Percentiles rank a stretch among this genome's conserved stretches.
These are phyloP conservation scores for Wickerhamomyces alni DNA, from an alignment of 805 yeast genomes.

Conservation along the genomic window DNA sequence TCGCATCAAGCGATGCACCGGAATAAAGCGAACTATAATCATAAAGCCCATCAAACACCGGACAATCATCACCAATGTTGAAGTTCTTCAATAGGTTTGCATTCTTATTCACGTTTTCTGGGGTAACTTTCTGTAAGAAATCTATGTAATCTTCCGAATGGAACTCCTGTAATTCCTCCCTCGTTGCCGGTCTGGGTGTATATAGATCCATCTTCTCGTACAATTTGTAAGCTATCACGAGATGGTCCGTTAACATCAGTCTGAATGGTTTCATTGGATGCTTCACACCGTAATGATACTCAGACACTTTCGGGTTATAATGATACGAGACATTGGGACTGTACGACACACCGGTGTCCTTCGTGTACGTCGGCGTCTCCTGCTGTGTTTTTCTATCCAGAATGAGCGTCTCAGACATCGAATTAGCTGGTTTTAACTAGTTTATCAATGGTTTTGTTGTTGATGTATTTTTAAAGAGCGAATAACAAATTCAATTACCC, in stretches of 20 bases:
- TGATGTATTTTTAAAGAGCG: not conserved
- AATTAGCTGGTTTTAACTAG: not conserved
- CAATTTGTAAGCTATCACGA: conserved; percentile 77
- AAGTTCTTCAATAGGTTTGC: conserved; percentile 59
- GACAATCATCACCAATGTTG: conserved; percentile 95
- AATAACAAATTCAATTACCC: not conserved
- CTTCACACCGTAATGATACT: conserved; percentile 83
- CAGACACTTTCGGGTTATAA: conserved; percentile 72
- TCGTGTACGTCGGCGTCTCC: conserved; percentile 42
- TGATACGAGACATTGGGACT: conserved; percentile 77
- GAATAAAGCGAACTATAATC: conserved; percentile 85
- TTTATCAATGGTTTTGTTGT: not conserved
- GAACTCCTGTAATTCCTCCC: conserved; percentile 71
- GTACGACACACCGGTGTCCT: conserved; percentile 29
- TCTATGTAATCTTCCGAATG: conserved; percentile 93
- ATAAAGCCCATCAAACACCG: conserved; percentile 87
- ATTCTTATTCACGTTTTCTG: conserved; percentile 75
- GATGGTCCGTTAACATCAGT: conserved; percentile 87
- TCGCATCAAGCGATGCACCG: conserved; percentile 93
- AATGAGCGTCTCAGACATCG: conserved; percentile 28
- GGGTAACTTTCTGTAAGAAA: conserved; percentile 82
- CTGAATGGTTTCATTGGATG: conserved; percentile 99
- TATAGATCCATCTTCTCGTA: conserved; percentile 89
- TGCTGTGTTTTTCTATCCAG: conserved; percentile 35
- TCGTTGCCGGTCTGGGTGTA: conserved; percentile 76